Evolutionary conservation across 805 yeast species (phyloP).

Genomic region (Zygosaccharomyces bailii): DNA sequence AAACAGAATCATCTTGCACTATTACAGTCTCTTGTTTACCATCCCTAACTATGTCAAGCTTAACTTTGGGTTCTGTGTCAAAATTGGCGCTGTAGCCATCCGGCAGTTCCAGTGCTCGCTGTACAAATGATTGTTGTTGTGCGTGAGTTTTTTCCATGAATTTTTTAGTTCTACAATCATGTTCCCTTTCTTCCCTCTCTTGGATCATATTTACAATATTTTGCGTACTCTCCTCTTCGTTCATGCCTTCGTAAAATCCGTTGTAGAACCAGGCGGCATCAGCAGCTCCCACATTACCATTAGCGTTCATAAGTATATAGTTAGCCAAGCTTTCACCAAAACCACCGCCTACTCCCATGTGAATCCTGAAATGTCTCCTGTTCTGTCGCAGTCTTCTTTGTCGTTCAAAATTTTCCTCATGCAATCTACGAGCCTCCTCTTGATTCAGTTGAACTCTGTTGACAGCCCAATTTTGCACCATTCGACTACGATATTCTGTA

Average conservation of each 20-base stretch:
- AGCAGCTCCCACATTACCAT: constrained; percentile 2
- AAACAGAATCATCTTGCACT: constrained; percentile 26
- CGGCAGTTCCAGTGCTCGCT: constrained; percentile 27
- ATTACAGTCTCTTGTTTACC: constrained; percentile 21
- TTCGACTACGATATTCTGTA: constrained; percentile 21
- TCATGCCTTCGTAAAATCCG: constrained; percentile 8
- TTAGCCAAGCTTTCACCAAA: constrained; percentile 16
- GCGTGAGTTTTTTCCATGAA: constrained; percentile 28
- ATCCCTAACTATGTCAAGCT: constrained; percentile 18
- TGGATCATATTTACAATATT: constrained; percentile 34
- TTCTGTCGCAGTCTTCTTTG: constrained; percentile 3
- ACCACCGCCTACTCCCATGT: constrained; percentile 13
- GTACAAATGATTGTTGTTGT: constrained; percentile 25
- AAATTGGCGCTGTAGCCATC: constrained; percentile 34
- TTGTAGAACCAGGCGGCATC: constrained; percentile 8
- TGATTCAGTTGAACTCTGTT: constrained; percentile 13
- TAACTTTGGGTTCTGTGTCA: constrained; percentile 23
- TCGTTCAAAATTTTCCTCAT: neutral
- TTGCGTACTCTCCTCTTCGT: constrained; percentile 28
- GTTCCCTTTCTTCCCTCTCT: constrained; percentile 33
- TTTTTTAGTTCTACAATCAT: constrained; percentile 24
- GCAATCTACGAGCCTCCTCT: constrained; percentile 5
- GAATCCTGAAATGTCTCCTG: constrained; percentile 10
- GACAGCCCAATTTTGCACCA: constrained; percentile 20
- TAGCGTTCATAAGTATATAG: constrained; percentile 11